Base-by-base conservation (phyloP, 441 rosid species). In the Rhodomyrtus psidioides region DNA sequence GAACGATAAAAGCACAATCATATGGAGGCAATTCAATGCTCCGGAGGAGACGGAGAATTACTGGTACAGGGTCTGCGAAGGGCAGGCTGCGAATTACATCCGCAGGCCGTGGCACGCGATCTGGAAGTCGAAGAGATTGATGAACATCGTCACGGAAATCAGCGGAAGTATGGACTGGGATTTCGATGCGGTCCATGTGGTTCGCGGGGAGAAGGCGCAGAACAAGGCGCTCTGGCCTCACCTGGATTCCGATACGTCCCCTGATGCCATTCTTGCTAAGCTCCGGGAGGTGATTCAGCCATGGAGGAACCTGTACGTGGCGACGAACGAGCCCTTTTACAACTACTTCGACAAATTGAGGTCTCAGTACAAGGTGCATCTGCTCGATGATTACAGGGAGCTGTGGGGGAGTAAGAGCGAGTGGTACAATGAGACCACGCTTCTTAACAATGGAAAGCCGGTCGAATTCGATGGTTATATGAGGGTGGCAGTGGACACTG, bases 401-500 rank as follows among this genome's bases (percentile, higher is more conserved):
- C 87, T 96, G 84, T 96, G 99, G 99, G 93, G 96, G 13, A 92
- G 90, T 85, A 89, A 89, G 6, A 95, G 98, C 74, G 98, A 95
- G 53, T 97, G 99, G 99, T 95, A 93, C 92, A 95, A 94, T 28
- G 99, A 97, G 90, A 95, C 98, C 6, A 91, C 70, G 84, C 82
- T 89, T 53, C 89, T 97, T 86, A 96, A 95, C 84, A 90, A 92
- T 86, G 98, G 96, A 57, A 90, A 87, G 65, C 92, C 94, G 0
- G 99, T 96, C 42, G 95, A 95, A 84, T 97, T 97, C 83, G 99
- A 97, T 87, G 98, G 99, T 44, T 95, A 94, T 88, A 97, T 97
- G 99, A 93, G 99, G 89, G 99, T 94, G 70, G 98, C 96, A 39
- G 98, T 96, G 89, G 99, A 97, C 87, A 97, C 99, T 1, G 99